Evolutionary conservation across 2,329 filamentous ascomycete species (phyloP), one percentile per base, ranked within the genome.

Genomic region (Microdochium bolleyi): DNA sequence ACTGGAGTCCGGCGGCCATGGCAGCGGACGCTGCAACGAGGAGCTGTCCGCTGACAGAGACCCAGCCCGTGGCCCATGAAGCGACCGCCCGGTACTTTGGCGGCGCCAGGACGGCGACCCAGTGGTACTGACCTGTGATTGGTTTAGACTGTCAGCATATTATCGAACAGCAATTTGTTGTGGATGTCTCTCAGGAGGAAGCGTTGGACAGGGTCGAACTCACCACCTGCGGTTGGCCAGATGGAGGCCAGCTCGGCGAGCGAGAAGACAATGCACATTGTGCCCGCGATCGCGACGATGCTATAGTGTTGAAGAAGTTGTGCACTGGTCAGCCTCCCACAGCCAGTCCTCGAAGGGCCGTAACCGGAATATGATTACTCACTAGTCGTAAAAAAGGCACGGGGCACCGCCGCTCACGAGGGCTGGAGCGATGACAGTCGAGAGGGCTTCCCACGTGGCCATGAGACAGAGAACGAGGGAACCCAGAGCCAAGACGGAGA

Each of bases 371-470:
- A 3, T 16, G 14, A 38, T 8, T 14, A 56, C 59, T 55, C 64
- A 71, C 70, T 71, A 67, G 53, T 73, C 73, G 55, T 71, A 75
- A 48, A 76, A 73, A 1, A 75, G 58, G 55, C 72, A 75, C 1
- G 72, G 72, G 1, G 74, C 71, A 30, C 75, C 74, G 0, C 75
- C 74, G 46, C 68, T 73, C 2, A 66, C 65, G 27, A 77, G 56
- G 1, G 73, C 74, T 3, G 67, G 66, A 2, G 71, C 68, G 11
- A 78, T 66, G 3, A 78, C 74, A 1, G 70, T 71, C 0, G 71
- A 71, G 2, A 77, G 59, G 1, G 75, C 74, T 52, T 78, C 75
- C 75, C 74, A 78, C 10, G 75, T 77, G 37, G 70, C 75, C 74
- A 77, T 77, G 48, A 78, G 62, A 48, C 73, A 76, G 8, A 77